Evolutionary conservation across 2,329 filamentous ascomycete species (phyloP).

Genomic region (Taxawa tesnikishii): DNA sequence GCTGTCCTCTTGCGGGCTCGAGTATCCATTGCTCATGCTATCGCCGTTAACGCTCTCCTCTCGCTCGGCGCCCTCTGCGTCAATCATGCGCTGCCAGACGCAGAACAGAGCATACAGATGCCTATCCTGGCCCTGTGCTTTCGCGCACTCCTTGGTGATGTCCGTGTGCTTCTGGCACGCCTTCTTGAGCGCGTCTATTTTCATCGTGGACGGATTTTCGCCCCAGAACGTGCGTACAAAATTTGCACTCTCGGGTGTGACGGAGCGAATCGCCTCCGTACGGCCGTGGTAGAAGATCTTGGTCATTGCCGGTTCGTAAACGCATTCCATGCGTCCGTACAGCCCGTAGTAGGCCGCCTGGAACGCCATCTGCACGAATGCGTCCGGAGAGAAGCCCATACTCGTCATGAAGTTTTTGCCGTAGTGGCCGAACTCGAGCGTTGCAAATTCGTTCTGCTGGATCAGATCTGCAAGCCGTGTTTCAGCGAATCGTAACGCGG

Average conservation of each 20-base stretch:
- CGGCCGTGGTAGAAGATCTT: constrained; percentile 87
- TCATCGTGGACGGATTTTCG: constrained; percentile 68
- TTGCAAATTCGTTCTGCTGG: constrained; percentile 91
- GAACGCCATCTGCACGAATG: constrained; percentile 98
- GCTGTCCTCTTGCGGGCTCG: constrained; percentile 30
- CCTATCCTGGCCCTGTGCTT: constrained; percentile 81
- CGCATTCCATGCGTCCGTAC: constrained; percentile 86
- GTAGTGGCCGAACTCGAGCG: constrained; percentile 76
- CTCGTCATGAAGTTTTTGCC: constrained; percentile 97
- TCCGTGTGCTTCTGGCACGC: constrained; percentile 74
- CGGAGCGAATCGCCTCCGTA: constrained; percentile 83
- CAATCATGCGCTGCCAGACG: constrained; percentile 82
- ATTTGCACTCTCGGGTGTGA: constrained; percentile 69
- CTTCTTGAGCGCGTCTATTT: constrained; percentile 72
- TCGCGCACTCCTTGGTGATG: constrained; percentile 73
- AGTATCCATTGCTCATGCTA: constrained; percentile 39
- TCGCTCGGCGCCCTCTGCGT: constrained; percentile 48
- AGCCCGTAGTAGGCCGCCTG: constrained; percentile 96
- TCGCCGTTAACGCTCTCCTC: constrained; percentile 37
- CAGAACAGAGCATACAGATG: constrained; percentile 91
- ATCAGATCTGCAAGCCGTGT: constrained; percentile 88
- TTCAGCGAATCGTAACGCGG: constrained; percentile 89
- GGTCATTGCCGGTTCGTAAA: constrained; percentile 97
- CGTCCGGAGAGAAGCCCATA: constrained; percentile 93
- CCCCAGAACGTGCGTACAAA: constrained; percentile 94